Conservation (phyloP, 805 yeast genomes). For the Suhomyces emberorum region DNA sequence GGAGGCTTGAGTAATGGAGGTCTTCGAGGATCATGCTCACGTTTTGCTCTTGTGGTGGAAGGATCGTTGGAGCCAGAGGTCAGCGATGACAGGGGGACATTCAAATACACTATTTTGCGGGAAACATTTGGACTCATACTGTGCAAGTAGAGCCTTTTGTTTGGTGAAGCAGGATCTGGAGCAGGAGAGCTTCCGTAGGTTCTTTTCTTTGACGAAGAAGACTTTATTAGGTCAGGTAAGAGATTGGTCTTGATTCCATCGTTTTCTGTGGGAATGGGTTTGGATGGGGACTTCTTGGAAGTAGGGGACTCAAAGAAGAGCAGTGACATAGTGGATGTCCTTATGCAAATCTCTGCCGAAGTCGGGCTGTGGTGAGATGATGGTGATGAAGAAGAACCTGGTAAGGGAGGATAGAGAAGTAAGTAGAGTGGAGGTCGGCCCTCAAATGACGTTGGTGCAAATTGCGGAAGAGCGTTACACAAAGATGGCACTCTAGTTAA, state of each 20-base stretch:
- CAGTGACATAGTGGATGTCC: constrained; percentile 4
- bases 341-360: background rate
- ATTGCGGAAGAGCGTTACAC: constrained; percentile 2
- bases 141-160: constrained; percentile 27
- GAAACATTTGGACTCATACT: constrained; percentile 37
- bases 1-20: constrained; percentile 14
- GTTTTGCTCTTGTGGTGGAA: background rate
- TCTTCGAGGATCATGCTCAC: background rate
- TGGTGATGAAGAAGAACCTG: background rate
- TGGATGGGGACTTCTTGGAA: background rate
- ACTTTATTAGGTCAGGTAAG: constrained; percentile 6
- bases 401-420: background rate
- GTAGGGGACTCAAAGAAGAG: constrained; percentile 9
- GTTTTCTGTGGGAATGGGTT: constrained; percentile 4
- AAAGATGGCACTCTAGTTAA: constrained; percentile 4
- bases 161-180: constrained; percentile 14
- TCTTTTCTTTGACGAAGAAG: constrained; percentile 8
- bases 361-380: background rate
- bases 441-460: too few species aligned
- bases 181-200: constrained; percentile 7
- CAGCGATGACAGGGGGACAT: constrained; percentile 5
- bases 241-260: constrained; percentile 1
- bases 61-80: background rate
- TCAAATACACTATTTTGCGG: constrained; percentile 22
- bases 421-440: background rate